These are phyloP conservation scores for Thermoascus crustaceus DNA, from an alignment of 2,329 filamentous ascomycete genomes.

Conservation along the genomic window DNA sequence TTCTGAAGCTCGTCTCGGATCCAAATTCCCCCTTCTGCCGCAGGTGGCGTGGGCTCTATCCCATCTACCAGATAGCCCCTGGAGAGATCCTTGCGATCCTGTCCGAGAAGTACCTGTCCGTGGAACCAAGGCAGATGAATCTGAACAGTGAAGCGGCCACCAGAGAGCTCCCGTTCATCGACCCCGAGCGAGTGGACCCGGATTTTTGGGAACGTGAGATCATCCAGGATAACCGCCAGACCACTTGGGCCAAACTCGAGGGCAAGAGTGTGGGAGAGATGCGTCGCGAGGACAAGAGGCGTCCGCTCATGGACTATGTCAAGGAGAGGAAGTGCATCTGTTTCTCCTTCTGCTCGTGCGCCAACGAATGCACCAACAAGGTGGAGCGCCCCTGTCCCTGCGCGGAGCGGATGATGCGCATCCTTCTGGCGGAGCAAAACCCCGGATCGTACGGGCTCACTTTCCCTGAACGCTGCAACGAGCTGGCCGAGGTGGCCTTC, in stretches of 20 bases:
- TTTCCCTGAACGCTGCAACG: slow-evolving; percentile 18
- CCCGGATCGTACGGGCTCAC: slow-evolving; percentile 8
- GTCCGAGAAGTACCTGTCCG: slow-evolving; percentile 29
- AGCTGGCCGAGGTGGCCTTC: slow-evolving; percentile 24
- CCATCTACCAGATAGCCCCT: slow-evolving; percentile 22
- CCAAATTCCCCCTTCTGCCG: slow-evolving; percentile 14
- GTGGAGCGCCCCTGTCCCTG: slow-evolving; percentile 27
- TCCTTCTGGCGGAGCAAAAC: slow-evolving; percentile 18
- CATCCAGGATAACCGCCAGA: slow-evolving; percentile 24
- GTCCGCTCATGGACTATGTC: slow-evolving; percentile 18
- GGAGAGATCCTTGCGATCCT: slow-evolving; percentile 20
- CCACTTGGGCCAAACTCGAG: slow-evolving; percentile 26
- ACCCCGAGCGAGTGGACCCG: slow-evolving; percentile 11
- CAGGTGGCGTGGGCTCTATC: slow-evolving; percentile 24
- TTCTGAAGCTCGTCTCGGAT: slow-evolving; percentile 16
- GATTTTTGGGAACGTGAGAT: slow-evolving; percentile 18
- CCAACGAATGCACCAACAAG: slow-evolving; percentile 24
- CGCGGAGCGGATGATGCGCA: slow-evolving; percentile 24
- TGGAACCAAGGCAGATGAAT: slow-evolving; percentile 13
- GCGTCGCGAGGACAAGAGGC: slow-evolving; percentile 19
- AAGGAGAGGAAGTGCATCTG: slow-evolving; percentile 31
- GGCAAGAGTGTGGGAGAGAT: slow-evolving; percentile 28
- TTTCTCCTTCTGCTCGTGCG: slow-evolving; percentile 23
- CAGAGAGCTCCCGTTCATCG: slow-evolving; percentile 18
- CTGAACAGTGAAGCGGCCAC: slow-evolving; percentile 11